These are phyloP conservation scores for Hypoxylon rubiginosum DNA, from an alignment of 2,329 filamentous ascomycete species.

Conservation along the genomic window DNA sequence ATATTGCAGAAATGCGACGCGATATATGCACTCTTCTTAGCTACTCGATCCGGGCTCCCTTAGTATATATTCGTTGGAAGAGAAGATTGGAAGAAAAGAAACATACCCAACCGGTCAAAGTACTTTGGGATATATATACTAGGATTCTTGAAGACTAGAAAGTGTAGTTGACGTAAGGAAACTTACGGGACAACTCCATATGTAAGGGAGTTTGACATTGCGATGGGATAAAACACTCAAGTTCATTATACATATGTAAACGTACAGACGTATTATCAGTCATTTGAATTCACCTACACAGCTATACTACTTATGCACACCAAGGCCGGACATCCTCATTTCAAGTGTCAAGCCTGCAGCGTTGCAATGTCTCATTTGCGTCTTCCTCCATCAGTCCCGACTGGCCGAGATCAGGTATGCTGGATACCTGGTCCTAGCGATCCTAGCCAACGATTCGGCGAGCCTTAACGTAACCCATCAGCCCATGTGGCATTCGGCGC, in stretches of 20 bases:
- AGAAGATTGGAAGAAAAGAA: background rate
- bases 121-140: too few relatives aligned
- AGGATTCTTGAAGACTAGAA: too few relatives aligned
- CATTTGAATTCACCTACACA: conserved; percentile 1
- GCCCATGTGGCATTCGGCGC: conserved; percentile 31
- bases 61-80: too few relatives aligned
- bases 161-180: background rate
- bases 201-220: background rate
- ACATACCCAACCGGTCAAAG: too few relatives aligned
- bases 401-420: conserved; percentile 24
- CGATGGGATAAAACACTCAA: background rate
- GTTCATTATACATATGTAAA: background rate
- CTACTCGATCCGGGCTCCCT: background rate
- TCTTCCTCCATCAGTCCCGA: conserved; percentile 27
- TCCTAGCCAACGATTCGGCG: conserved; percentile 26
- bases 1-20: conserved; percentile 21
- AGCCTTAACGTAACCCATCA: conserved; percentile 20
- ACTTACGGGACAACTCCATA: background rate
- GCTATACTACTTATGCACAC: conserved; percentile 15
- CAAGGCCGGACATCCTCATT: conserved; percentile 21
- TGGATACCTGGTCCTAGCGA: conserved; percentile 22
- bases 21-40: background rate
- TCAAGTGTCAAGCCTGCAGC: conserved; percentile 25
- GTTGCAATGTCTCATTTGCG: conserved; percentile 35
- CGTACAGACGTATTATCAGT: background rate